Conservation (phyloP, 306 rosid species). For the Trifolium fragiferum region DNA sequence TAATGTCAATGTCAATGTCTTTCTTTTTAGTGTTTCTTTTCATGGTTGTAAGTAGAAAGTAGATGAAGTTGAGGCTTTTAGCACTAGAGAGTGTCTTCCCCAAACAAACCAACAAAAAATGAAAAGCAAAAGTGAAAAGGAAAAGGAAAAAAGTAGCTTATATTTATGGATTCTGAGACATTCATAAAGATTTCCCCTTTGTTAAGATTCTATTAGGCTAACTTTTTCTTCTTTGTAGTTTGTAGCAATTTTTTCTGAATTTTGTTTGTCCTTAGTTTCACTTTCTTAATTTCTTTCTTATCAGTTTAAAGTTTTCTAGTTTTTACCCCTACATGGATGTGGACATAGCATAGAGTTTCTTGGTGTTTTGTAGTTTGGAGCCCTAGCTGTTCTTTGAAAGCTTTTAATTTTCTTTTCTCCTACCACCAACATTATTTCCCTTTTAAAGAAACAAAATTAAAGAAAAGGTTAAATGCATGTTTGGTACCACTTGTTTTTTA, state of each 20-base stretch:
- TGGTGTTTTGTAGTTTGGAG: constrained; percentile 54
- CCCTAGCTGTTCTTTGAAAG: constrained; percentile 38
- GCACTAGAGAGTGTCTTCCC: constrained; percentile 15
- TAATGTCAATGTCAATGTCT: constrained; percentile 40
- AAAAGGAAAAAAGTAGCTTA: constrained; percentile 40
- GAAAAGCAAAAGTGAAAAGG: constrained; percentile 37
- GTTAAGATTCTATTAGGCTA: constrained; percentile 6
- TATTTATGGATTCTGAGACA: constrained; percentile 45
- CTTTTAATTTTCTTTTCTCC: constrained; percentile 4
- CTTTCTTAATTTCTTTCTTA: constrained; percentile 38
- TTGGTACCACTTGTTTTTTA: background rate
- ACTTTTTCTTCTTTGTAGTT: constrained; percentile 44
- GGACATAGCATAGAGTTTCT: constrained; percentile 47
- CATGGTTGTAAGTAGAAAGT: constrained; percentile 35
- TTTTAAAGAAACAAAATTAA: background rate
- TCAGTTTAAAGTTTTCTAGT: constrained; percentile 50
- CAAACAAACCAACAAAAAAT: constrained; percentile 35
- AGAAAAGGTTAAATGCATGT: background rate
- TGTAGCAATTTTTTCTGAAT: constrained; percentile 52
- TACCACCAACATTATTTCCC: constrained; percentile 26
- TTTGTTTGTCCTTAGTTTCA: constrained; percentile 42
- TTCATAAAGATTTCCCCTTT: constrained; percentile 7
- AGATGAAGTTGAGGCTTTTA: constrained; percentile 32
- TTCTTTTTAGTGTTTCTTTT: constrained; percentile 41
- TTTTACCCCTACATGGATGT: constrained; percentile 46